These are phyloP conservation scores for Microsporum ferrugineum DNA, from an alignment of 2,329 filamentous ascomycete species.

Conservation along the genomic window DNA sequence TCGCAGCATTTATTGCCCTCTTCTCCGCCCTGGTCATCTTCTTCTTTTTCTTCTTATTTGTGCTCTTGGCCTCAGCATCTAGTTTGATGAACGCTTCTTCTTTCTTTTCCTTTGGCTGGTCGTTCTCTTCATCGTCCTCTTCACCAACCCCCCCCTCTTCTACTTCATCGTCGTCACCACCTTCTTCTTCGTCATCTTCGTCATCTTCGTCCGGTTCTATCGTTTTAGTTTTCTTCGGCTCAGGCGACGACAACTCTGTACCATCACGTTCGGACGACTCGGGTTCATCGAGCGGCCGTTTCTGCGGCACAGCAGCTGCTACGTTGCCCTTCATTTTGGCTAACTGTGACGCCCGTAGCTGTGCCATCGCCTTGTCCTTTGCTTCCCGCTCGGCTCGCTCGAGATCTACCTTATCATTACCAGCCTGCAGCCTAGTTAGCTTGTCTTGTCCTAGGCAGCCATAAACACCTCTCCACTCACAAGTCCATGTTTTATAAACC, in stretches of 20 bases:
- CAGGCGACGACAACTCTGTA: background rate
- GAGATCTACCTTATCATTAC: conserved; percentile 42
- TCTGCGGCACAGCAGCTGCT: conserved; percentile 13
- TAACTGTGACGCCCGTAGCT: conserved; percentile 37
- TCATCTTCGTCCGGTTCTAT: conserved; percentile 20
- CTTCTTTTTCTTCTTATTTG: conserved; percentile 19
- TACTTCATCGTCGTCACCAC: conserved; percentile 13
- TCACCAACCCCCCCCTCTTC: background rate
- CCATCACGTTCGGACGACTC: background rate
- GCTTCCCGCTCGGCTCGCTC: conserved; percentile 40
- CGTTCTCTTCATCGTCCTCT: background rate
- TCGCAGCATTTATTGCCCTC: conserved; percentile 13
- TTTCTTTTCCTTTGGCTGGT: background rate
- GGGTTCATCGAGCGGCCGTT: conserved; percentile 8
- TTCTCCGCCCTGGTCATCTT: conserved; percentile 33
- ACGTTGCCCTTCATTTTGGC: conserved; percentile 26
- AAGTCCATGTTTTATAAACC: conserved; percentile 73
- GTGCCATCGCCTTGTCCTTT: conserved; percentile 40
- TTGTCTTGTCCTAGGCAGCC: too few species aligned
- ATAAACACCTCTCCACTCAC: conserved; percentile 35
- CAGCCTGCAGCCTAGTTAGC: conserved; percentile 22
- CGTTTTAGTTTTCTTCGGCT: conserved; percentile 22
- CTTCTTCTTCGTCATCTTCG: conserved; percentile 20
- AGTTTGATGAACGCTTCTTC: background rate
- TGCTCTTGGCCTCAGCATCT: background rate